Evolutionary conservation across 1,284 basidiomycete species (phyloP).

Genomic region (Phellinidium pouzarii): DNA sequence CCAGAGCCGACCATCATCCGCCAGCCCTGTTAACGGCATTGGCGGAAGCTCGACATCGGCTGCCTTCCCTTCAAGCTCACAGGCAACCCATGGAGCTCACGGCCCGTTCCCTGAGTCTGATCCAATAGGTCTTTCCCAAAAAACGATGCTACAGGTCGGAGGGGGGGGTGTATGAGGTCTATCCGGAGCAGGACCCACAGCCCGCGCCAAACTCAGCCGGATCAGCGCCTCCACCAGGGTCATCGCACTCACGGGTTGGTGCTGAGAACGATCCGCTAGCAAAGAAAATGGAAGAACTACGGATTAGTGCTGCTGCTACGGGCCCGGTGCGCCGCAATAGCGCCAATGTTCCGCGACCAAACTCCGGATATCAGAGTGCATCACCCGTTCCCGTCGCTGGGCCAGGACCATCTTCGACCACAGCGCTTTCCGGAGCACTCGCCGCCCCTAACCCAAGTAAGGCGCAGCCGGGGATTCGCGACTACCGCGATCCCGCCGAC

Average conservation of each 20-base stretch:
- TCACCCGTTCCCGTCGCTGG: constrained; percentile 26
- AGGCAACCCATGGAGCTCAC: background rate
- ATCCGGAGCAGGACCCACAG: constrained; percentile 53
- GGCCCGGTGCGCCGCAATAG: constrained; percentile 27
- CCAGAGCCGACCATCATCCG: constrained; percentile 27
- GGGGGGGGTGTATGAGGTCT: constrained; percentile 58
- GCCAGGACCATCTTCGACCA: constrained; percentile 2
- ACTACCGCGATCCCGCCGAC: constrained; percentile 62
- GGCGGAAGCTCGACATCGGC: constrained; percentile 3
- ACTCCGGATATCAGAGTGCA: constrained; percentile 16
- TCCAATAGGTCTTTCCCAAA: constrained; percentile 30
- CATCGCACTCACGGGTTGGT: constrained; percentile 26
- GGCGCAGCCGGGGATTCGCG: constrained; percentile 25
- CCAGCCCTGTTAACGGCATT: constrained; percentile 26
- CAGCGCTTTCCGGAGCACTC: constrained; percentile 13
- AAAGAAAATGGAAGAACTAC: constrained; percentile 57
- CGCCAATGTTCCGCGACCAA: constrained; percentile 21
- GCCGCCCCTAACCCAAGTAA: constrained; percentile 7
- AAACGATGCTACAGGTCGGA: constrained; percentile 65
- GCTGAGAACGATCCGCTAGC: constrained; percentile 67
- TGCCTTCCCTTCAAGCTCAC: background rate
- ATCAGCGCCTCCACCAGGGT: constrained; percentile 17
- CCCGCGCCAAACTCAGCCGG: constrained; percentile 2
- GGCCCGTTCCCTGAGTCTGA: constrained; percentile 1
- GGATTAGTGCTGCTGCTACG: constrained; percentile 26